Evolutionary conservation across 1,284 basidiomycete genomes (phyloP), one percentile per base, ranked within the genome.

Genomic region (Microbotryum lychnidis-dioicae): DNA sequence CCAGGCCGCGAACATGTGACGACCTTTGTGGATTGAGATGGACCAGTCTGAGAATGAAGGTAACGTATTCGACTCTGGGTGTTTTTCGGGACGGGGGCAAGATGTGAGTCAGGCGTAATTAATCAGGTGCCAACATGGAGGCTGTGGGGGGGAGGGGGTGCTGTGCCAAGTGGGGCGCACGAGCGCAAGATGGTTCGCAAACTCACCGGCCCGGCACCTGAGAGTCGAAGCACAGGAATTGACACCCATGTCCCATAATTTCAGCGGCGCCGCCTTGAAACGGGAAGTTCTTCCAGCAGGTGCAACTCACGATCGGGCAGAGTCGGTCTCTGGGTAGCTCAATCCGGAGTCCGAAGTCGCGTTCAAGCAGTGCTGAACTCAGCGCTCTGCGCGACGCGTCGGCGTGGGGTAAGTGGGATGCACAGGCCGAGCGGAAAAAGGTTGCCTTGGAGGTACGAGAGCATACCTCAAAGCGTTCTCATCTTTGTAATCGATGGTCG

Each of bases 221-320:
- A 6, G 23, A 14, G 9, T 12, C 18, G 3, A 7, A 25, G 20
- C 1, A 16, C 16, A 27, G 42, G 45, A 10, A 1, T 8, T 25
- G 44, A 23, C 25, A 18, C 37, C 12, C 37, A 42, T 42, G 16
- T 18, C 37, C 37, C 16, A 12, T 12, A 42, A 12, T 18, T 2
- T 42, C 50, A 23, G 7, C 23, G 25, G 1, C 4, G 12, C 29
- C 20, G 6, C 33, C 14, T 5, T 14, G 20, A 23, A 2, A 18
- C 1, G 2, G 0, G n/a, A 9, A 3, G 6, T 7, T 18, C 4
- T 1, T 10, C 4, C 6, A 12, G 2, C 3, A 4, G 12, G 25
- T 29, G 8, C 0, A n/a, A 67, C 83, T 68, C 69, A 93, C 90
- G 0, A 91, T 87, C 23, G 91, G 91, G 75, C 91, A 94, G 4